Evolutionary conservation across 2,329 filamentous ascomycete species (phyloP).

Genomic region (Aspergillus sp.): DNA sequence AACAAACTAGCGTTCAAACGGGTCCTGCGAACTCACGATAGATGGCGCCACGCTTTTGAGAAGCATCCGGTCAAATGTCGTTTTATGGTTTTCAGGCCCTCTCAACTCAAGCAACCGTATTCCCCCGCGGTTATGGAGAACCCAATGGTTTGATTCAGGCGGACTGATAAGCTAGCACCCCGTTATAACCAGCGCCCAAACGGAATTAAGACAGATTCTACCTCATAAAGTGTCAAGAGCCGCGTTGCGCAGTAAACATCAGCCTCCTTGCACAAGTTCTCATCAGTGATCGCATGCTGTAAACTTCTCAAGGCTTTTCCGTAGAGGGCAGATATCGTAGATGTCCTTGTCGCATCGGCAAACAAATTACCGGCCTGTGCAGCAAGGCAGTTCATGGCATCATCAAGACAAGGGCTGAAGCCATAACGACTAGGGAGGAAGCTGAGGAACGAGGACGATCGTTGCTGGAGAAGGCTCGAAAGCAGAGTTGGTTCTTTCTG

Average conservation of each 20-base stretch:
- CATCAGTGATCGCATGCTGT: background rate
- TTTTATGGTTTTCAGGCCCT: background rate
- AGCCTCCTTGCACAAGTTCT: background rate
- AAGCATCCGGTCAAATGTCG: slow-evolving; percentile 1
- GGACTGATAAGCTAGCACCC: background rate
- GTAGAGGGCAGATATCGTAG: background rate
- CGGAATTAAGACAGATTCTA: background rate
- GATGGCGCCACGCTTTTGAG: background rate
- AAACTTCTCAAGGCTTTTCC: background rate
- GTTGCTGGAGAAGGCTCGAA: background rate
- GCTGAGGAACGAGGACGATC: background rate
- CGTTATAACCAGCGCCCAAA: background rate
- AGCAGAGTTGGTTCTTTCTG: background rate
- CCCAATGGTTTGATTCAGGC: background rate
- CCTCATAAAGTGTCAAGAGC: background rate
- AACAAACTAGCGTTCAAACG: background rate
- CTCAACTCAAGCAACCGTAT: background rate
- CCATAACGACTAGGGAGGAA: background rate
- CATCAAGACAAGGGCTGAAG: background rate
- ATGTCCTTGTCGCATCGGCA: background rate
- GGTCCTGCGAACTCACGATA: background rate
- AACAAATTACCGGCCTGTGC: background rate
- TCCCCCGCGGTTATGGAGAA: background rate
- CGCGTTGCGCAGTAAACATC: background rate
- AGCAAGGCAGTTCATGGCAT: background rate